Percentiles rank a stretch among this genome's conserved stretches.
These are phyloP conservation scores for Mucor sp. DNA, from an alignment of 371 early-diverging fungal genomes.

Conservation along the genomic window DNA sequence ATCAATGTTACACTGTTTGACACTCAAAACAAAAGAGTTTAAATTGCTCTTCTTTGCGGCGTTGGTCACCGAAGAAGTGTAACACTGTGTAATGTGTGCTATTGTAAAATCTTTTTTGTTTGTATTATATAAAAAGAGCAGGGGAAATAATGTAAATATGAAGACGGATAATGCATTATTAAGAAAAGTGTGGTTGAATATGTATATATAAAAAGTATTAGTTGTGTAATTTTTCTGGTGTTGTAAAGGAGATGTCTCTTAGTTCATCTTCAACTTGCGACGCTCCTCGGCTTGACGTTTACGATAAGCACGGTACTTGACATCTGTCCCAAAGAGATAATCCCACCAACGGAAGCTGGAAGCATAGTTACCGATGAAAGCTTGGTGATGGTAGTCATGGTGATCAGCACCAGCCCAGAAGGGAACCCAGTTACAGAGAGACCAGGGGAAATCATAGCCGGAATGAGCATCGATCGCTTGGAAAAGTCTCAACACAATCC, in stretches of 20 bases:
- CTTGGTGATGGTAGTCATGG: constrained; percentile 86
- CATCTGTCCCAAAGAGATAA: constrained; percentile 80
- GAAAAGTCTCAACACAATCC: constrained; percentile 81
- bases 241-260: background rate
- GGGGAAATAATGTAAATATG: background rate
- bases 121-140: background rate
- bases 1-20: background rate
- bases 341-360: constrained; percentile 88
- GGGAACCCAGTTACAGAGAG: constrained; percentile 75
- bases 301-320: constrained; percentile 71
- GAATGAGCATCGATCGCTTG: constrained; percentile 93
- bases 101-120: background rate
- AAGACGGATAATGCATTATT: background rate
- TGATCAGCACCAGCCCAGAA: constrained; percentile 87
- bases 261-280: constrained; percentile 19
- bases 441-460: constrained; percentile 96
- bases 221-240: background rate
- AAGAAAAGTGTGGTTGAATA: background rate
- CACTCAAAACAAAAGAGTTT: background rate
- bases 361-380: constrained; percentile 83
- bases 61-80: background rate
- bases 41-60: background rate
- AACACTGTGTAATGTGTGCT: background rate
- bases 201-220: background rate
- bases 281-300: constrained; percentile 43